Conservation (phyloP, 108 stramenopile species). For the Discostella pseudostelligera region DNA sequence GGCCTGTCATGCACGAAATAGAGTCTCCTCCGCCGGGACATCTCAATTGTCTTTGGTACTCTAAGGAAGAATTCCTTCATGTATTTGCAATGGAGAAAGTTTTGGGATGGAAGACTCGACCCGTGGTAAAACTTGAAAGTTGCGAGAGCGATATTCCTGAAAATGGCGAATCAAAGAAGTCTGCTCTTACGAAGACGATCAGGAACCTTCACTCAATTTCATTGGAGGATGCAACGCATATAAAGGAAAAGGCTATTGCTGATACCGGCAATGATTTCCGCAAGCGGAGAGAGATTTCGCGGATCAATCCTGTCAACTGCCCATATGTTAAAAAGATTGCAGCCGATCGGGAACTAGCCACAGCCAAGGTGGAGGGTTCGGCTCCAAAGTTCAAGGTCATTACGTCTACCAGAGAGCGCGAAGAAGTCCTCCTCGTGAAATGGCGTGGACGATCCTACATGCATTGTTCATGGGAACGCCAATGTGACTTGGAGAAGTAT, state of each 20-base stretch:
- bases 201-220: conserved; percentile 20
- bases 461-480: conserved; percentile 84
- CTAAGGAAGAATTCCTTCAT: conserved; percentile 66
- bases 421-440: conserved; percentile 82
- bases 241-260: conserved; percentile 52
- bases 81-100: conserved; percentile 85
- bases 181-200: neutral
- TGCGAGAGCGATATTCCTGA: conserved; percentile 13
- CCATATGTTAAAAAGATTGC: conserved; percentile 64
- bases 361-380: conserved; percentile 18
- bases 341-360: conserved; percentile 29
- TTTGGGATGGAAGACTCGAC: conserved; percentile 71
- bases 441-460: conserved; percentile 82
- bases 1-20: conserved; percentile 40
- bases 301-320: conserved; percentile 64
- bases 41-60: conserved; percentile 77
- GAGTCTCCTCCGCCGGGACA: conserved; percentile 74
- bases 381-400: conserved; percentile 32
- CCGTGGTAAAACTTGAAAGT: conserved; percentile 50
- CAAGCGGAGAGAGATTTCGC: conserved; percentile 73
- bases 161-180: neutral
- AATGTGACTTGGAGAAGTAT: conserved; percentile 63
- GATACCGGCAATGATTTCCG: conserved; percentile 52
- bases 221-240: conserved; percentile 52
- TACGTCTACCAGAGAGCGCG: conserved; percentile 37